phyloP scores from a whole-genome alignment of 164 flowering plant genomes.

The Umbilicus rupestris region DNA sequence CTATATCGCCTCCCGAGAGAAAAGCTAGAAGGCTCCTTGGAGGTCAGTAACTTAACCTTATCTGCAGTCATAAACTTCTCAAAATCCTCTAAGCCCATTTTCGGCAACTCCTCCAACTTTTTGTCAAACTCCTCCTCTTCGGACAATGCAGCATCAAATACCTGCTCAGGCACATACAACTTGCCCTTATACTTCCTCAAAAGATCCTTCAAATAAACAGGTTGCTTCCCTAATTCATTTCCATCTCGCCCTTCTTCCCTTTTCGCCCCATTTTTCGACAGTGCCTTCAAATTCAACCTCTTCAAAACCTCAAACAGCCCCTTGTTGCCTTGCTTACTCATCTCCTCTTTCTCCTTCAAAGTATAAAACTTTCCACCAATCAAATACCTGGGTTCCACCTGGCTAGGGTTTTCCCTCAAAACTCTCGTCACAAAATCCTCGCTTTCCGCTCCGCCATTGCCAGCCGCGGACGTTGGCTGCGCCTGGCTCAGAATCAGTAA shows the following conservation, averaged over 20 bases:
- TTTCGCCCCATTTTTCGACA: constrained; percentile 16
- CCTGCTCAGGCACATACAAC: constrained; percentile 82
- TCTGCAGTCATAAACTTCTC: constrained; percentile 40
- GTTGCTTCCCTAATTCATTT: constrained; percentile 15
- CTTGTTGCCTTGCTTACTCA: constrained; percentile 18
- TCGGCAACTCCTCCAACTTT: constrained; percentile 53
- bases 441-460: neutral
- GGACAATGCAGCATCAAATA: constrained; percentile 47
- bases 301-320: constrained; percentile 28
- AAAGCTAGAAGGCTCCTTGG: constrained; percentile 29
- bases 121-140: constrained; percentile 76
- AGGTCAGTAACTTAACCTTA: constrained; percentile 68
- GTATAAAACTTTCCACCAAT: constrained; percentile 59
- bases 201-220: constrained; percentile 70
- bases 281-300: constrained; percentile 25
- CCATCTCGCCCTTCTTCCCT: constrained; percentile 13
- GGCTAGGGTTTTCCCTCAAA: constrained; percentile 84
- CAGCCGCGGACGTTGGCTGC: neutral
- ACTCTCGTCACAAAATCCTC: constrained; percentile 82
- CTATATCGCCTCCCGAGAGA: constrained; percentile 21
- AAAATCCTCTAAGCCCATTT: constrained; percentile 66
- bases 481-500: neutral
- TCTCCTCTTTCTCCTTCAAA: constrained; percentile 47
- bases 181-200: constrained; percentile 79
- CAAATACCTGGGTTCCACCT: constrained; percentile 59